phyloP scores from a whole-genome alignment of 768 basidiomycete genomes.

The Fomitopsis pulvina region DNA sequence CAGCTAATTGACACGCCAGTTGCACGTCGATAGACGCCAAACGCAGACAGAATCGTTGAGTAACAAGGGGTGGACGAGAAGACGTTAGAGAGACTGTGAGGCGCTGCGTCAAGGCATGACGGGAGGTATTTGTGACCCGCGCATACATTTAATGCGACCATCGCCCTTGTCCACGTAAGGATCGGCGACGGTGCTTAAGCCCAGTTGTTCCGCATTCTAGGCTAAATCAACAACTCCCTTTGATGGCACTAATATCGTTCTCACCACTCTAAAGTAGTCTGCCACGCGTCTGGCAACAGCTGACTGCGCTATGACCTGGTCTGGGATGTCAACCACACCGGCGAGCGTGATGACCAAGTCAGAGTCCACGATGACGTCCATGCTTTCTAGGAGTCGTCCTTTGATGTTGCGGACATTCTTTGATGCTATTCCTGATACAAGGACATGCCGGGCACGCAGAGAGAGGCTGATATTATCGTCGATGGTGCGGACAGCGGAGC shows the following conservation, averaged over 20 bases:
- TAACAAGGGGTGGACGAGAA: conserved; percentile 22
- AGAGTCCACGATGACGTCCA: conserved; percentile 46
- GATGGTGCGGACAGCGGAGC: conserved; percentile 33
- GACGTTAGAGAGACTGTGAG: conserved; percentile 27
- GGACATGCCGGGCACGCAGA: conserved; percentile 40
- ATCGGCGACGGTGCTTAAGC: conserved; percentile 51
- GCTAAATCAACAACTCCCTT: neutral
- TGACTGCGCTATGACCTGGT: conserved; percentile 39
- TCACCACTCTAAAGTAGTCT: conserved; percentile 44
- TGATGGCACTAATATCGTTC: conserved; percentile 1
- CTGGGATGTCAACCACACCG: conserved; percentile 43
- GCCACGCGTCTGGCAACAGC: conserved; percentile 43
- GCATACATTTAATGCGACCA: conserved; percentile 33
- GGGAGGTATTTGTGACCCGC: conserved; percentile 2
- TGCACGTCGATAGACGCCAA: conserved; percentile 33
- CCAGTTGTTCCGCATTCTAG: conserved; percentile 57
- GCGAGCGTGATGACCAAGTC: conserved; percentile 47
- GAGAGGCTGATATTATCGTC: conserved; percentile 38
- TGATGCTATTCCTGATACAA: conserved; percentile 30
- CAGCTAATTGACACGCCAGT: conserved; percentile 31
- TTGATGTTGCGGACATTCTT: conserved; percentile 25
- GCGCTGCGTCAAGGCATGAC: neutral
- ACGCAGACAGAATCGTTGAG: conserved; percentile 22
- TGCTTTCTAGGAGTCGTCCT: conserved; percentile 26
- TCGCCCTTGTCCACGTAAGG: conserved; percentile 40